Evolutionary conservation across 208 protist species (phyloP).

Genomic region (Trypanosoma mega): DNA sequence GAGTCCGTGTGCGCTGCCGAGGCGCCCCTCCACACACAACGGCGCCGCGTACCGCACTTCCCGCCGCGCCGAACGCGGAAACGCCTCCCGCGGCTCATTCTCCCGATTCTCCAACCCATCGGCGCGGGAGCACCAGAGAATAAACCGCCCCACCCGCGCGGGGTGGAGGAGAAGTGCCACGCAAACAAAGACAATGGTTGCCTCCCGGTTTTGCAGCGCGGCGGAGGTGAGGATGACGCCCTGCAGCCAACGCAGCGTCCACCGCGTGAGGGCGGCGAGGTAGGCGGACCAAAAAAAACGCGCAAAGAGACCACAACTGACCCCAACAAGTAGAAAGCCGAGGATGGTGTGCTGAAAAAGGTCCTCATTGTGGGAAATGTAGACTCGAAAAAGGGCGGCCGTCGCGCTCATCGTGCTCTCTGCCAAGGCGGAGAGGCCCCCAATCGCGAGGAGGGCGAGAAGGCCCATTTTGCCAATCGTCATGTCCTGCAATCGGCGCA

Average conservation of each 20-base stretch:
- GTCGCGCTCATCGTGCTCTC: slow-evolving; percentile 37
- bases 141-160: slow-evolving; percentile 4
- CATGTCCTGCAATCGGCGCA: slow-evolving; percentile 54
- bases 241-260: slow-evolving; percentile 26
- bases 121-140: slow-evolving; percentile 25
- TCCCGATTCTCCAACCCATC: slow-evolving; percentile 14
- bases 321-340: slow-evolving; percentile 8
- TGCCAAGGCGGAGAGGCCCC: slow-evolving; percentile 45
- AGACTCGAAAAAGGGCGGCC: slow-evolving; percentile 11
- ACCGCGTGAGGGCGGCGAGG: slow-evolving; percentile 29
- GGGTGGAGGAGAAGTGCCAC: slow-evolving; percentile 9
- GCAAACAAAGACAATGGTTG: slow-evolving; percentile 26
- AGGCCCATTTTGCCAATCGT: slow-evolving; percentile 54
- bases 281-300: slow-evolving; percentile 31
- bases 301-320: slow-evolving; percentile 29
- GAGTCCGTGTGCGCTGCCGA: slow-evolving; percentile 5
- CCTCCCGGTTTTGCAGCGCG: slow-evolving; percentile 41
- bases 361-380: slow-evolving; percentile 16
- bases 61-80: slow-evolving; percentile 24
- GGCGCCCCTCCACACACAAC: slow-evolving; percentile 26
- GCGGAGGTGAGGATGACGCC: slow-evolving; percentile 7
- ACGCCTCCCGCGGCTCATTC: slow-evolving; percentile 30
- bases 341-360: slow-evolving; percentile 3
- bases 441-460: slow-evolving; percentile 38
- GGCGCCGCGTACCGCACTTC: slow-evolving; percentile 26